Evolutionary conservation across 1,284 basidiomycete species (phyloP).

Genomic region (Thelephora terrestris): DNA sequence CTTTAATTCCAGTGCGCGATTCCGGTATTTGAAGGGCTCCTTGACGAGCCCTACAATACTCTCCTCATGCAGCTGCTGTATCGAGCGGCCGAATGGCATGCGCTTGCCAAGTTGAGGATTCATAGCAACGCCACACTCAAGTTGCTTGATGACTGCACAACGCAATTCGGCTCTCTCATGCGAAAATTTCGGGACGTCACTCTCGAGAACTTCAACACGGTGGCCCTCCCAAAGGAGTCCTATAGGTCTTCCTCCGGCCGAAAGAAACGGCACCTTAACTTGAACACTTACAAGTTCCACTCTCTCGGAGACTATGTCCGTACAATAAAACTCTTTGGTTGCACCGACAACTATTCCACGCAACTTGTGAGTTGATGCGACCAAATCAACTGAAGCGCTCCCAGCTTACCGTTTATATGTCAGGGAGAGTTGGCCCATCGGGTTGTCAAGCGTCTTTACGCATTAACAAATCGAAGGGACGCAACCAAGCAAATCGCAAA

Average conservation of each 20-base stretch:
- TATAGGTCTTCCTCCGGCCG: not conserved
- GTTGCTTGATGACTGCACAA: constrained; percentile 13
- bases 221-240: constrained; percentile 12
- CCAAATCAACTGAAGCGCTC: not conserved
- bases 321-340: constrained; percentile 11
- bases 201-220: constrained; percentile 11
- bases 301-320: constrained; percentile 11
- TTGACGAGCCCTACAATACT: constrained; percentile 16
- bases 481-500: constrained; percentile 3
- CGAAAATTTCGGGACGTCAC: constrained; percentile 11
- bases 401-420: not conserved
- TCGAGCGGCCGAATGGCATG: constrained; percentile 19
- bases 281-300: constrained; percentile 14
- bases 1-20: constrained; percentile 20
- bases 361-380: constrained; percentile 16
- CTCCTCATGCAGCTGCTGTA: constrained; percentile 17
- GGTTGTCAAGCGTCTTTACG: constrained; percentile 8
- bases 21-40: constrained; percentile 21
- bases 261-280: constrained; percentile 6
- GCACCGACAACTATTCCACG: constrained; percentile 19
- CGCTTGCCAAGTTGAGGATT: constrained; percentile 23
- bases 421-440: constrained; percentile 16
- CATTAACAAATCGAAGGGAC: constrained; percentile 6
- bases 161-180: constrained; percentile 11
- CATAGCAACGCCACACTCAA: constrained; percentile 20